Evolutionary conservation across 306 rosid species (phyloP).

Genomic region (Mucuna pruriens): DNA sequence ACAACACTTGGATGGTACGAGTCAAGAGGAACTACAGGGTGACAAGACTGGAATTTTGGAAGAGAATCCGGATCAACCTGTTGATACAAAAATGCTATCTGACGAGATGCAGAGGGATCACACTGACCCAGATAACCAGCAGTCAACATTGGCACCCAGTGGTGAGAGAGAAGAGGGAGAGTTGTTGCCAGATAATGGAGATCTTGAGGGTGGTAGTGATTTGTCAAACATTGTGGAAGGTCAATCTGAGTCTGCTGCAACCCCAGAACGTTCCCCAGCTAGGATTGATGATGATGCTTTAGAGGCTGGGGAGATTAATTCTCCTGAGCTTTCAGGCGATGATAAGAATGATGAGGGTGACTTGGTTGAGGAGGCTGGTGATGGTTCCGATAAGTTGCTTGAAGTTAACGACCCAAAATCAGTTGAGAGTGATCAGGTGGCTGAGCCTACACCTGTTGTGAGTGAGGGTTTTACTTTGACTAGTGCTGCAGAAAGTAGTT

Average conservation of each 20-base stretch:
- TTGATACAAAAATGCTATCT: slow-evolving; percentile 48
- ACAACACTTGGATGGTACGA: slow-evolving; percentile 42
- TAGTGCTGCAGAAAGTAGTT: slow-evolving; percentile 45
- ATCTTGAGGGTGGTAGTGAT: slow-evolving; percentile 64
- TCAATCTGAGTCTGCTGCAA: slow-evolving; percentile 59
- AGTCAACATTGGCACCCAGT: slow-evolving; percentile 47
- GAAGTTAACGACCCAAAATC: slow-evolving; percentile 58
- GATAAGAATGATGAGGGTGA: slow-evolving; percentile 78
- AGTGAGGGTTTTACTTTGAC: slow-evolving; percentile 45
- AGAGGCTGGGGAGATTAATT: slow-evolving; percentile 68
- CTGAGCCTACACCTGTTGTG: slow-evolving; percentile 48
- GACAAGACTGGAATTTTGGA: slow-evolving; percentile 54
- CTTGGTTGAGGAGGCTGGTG: slow-evolving; percentile 69
- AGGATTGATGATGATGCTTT: slow-evolving; percentile 67
- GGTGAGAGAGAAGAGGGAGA: slow-evolving; percentile 94
- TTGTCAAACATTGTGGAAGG: slow-evolving; percentile 49
- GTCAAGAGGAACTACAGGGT: slow-evolving; percentile 60
- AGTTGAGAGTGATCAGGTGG: slow-evolving; percentile 62
- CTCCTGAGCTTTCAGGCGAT: slow-evolving; percentile 64
- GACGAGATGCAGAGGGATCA: slow-evolving; percentile 72
- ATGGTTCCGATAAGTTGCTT: slow-evolving; percentile 69
- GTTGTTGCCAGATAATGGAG: slow-evolving; percentile 63
- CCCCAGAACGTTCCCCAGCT: slow-evolving; percentile 70
- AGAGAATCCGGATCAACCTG: slow-evolving; percentile 63
- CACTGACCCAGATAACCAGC: slow-evolving; percentile 65